Base-by-base conservation (phyloP, 192 early-diverging fungal species). In the Linnemannia zychae region DNA sequence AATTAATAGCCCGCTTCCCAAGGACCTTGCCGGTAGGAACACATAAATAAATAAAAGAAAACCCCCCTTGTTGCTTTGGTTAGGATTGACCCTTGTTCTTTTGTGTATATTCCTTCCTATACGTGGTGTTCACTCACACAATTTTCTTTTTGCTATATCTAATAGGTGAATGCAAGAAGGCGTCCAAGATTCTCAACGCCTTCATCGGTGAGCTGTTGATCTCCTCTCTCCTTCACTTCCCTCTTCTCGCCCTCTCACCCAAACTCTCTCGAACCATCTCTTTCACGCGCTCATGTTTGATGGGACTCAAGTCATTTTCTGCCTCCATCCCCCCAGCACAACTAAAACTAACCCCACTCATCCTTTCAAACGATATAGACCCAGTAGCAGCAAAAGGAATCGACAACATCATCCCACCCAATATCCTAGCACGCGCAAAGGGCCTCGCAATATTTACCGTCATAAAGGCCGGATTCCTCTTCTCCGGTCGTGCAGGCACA, bases 391-490 rank as follows among this genome's bases (percentile, higher is more conserved):
- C 83, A 74, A 79, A 87, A 44, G 93, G 91, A 0, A 76, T 91
- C 18, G 94, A 96, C 84, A 92, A 91, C 77, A 89, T 93, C 57
- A 96, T 95, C 73, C 94, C 95, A 34, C 74, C 89, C 24, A 78
- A 89, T 48, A 91, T 96, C 50, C 81, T 95, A n/a, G 74, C 80
- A 57, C 92, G 96, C 53, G 96, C 96, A 40, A 94, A 96, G 81
- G 98, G 98, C 13, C 91, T 99, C 28, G 98, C 98, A 71, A 95
- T 99, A 28, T 89, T 99, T 82, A 96, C 96, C 1, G 97, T 98
- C 16, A 80, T 98, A 74, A 99, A 99, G 84, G 98, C 95, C 40
- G 98, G 98, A 6, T 98, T 98, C 78, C 87, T 97, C 15, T 97
- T 95, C 92, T 95, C 96, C 9, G 97, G 96, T 6, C 92, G 97